Evolutionary conservation across 164 flowering plant genomes (phyloP).

Genomic region (Umbellularia californica): DNA sequence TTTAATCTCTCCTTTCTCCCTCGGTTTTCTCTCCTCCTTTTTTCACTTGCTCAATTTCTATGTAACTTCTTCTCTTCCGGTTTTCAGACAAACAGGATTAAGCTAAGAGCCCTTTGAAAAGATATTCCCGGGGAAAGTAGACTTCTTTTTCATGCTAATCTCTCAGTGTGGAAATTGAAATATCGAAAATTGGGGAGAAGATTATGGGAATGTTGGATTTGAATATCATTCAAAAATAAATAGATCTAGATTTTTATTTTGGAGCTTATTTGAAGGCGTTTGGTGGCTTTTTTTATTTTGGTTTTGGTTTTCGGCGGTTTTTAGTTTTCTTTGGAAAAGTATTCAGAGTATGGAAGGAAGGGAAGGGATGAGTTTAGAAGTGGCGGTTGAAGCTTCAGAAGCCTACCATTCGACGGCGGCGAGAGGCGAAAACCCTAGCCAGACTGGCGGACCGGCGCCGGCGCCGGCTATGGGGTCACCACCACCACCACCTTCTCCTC

Average conservation of each 20-base stretch:
- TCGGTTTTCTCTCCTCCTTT: background rate
- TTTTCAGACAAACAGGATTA: too few species aligned
- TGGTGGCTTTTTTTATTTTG: background rate
- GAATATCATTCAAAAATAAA: too few species aligned
- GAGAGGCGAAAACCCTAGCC: slow-evolving; percentile 54
- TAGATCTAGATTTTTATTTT: background rate
- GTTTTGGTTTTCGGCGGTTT: background rate
- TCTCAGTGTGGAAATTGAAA: too few species aligned
- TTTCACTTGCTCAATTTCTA: background rate
- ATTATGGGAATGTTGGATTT: slow-evolving; percentile 1
- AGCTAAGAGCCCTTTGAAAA: background rate
- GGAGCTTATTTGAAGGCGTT: background rate
- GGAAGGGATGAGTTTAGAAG: slow-evolving; percentile 43
- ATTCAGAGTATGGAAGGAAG: slow-evolving; percentile 50
- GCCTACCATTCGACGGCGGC: background rate
- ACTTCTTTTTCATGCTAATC: too few species aligned
- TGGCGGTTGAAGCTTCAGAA: slow-evolving; percentile 28
- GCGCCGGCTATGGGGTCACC: background rate
- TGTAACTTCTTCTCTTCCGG: background rate
- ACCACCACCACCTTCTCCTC: too few species aligned
- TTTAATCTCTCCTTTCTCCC: background rate
- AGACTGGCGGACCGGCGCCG: slow-evolving; percentile 5
- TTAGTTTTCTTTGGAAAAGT: background rate
- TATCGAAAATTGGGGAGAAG: background rate
- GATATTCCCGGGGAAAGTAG: background rate